phyloP scores from a whole-genome alignment of 1,284 basidiomycete genomes.

The Ustilago bromivora region DNA sequence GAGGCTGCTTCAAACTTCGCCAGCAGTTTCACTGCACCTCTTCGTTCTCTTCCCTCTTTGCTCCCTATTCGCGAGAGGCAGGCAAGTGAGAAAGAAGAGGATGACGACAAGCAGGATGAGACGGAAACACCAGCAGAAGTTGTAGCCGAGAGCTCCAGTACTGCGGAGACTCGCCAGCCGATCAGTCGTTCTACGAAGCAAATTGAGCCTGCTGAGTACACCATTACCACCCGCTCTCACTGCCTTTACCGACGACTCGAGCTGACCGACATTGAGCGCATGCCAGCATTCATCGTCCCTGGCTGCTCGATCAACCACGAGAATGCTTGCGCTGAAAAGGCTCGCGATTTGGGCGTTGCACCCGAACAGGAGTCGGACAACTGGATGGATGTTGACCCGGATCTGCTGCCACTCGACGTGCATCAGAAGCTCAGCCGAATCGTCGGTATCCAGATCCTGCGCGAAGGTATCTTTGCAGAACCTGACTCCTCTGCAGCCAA shows the following conservation, averaged over 20 bases:
- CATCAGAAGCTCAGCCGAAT: conserved; percentile 51
- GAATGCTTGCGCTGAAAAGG: conserved; percentile 28
- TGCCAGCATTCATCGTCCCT: conserved; percentile 48
- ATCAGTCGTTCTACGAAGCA: neutral
- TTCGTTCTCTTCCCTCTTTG: conserved; percentile 33
- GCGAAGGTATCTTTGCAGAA: conserved; percentile 45
- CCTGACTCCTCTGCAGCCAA: conserved; percentile 37
- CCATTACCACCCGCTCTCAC: conserved; percentile 41
- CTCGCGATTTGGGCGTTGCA: conserved; percentile 32
- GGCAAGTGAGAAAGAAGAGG: conserved; percentile 18
- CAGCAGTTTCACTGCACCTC: conserved; percentile 37
- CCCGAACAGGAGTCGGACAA: conserved; percentile 27
- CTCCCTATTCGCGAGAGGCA: conserved; percentile 40
- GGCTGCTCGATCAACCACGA: conserved; percentile 50
- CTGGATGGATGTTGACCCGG: conserved; percentile 49
- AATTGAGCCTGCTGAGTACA: conserved; percentile 7
- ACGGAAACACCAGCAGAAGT: neutral
- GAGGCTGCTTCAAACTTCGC: conserved; percentile 35
- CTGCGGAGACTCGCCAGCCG: neutral
- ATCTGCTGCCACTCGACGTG: conserved; percentile 42
- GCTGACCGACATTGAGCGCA: conserved; percentile 22
- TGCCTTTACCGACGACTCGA: conserved; percentile 39
- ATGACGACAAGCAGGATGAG: neutral
- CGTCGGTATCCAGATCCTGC: conserved; percentile 46
- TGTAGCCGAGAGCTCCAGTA: neutral